These are phyloP conservation scores for Endothia cerciana DNA, from an alignment of 2,329 filamentous ascomycete genomes.

Conservation along the genomic window DNA sequence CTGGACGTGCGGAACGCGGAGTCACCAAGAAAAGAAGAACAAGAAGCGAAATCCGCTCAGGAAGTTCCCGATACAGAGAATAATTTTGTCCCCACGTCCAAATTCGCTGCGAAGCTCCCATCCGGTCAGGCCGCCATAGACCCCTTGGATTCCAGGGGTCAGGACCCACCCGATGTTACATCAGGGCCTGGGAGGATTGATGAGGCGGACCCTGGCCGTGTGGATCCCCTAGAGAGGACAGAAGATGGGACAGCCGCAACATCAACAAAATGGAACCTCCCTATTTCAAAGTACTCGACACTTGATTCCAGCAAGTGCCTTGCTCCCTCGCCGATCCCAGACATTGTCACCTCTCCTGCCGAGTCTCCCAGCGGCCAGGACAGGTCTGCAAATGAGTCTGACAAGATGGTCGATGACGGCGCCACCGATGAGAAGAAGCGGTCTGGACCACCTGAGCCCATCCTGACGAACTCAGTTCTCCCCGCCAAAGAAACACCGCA, in stretches of 20 bases:
- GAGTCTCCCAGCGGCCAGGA: conserved; percentile 30
- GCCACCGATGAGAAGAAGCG: conserved; percentile 37
- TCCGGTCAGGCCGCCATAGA: conserved; percentile 29
- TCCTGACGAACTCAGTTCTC: conserved; percentile 53
- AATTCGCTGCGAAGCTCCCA: conserved; percentile 32
- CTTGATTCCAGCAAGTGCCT: conserved; percentile 38
- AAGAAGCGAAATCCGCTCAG: conserved; percentile 10
- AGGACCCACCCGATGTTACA: conserved; percentile 30
- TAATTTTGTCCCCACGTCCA: conserved; percentile 33
- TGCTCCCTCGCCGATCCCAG: conserved; percentile 29
- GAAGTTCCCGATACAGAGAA: conserved; percentile 21
- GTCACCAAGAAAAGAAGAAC: conserved; percentile 4
- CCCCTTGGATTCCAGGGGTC: conserved; percentile 24
- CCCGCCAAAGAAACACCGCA: conserved; percentile 44
- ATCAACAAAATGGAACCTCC: conserved; percentile 34
- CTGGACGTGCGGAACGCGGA: conserved; percentile 13
- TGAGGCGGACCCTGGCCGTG: conserved; percentile 29
- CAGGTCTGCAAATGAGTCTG: conserved; percentile 26
- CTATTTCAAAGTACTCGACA: conserved; percentile 50
- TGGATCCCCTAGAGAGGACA: conserved; percentile 29
- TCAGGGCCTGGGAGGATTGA: conserved; percentile 29
- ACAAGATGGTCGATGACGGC: conserved; percentile 35
- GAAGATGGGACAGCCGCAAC: conserved; percentile 29
- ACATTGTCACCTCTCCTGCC: conserved; percentile 29
- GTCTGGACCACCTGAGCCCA: conserved; percentile 55